Base-by-base conservation (phyloP, 164 flowering plant species). In the Vitis riparia region DNA sequence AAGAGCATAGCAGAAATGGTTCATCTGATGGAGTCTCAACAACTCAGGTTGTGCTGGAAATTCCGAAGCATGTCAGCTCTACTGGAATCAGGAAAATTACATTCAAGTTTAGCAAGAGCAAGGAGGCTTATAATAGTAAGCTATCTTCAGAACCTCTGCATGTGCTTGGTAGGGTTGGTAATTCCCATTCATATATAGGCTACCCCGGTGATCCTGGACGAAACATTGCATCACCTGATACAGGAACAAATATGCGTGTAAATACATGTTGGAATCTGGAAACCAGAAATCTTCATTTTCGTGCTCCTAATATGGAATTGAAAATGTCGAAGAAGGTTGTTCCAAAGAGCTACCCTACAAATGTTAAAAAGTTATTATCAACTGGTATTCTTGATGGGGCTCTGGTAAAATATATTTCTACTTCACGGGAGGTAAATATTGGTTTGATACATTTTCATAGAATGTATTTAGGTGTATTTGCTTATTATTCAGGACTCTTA, bases 351-450 rank as follows among this genome's bases (percentile, higher is more conserved):
- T 85, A 73, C 66, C 88, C 85, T 5, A 64, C 83, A 9, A 89
- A 83, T 78, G 94, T 88, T 8, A 89, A 86, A 61, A 87, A 82
- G 79, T 83, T 89, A 52, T 67, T 89, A 59, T 81, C 77, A 9
- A 87, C 94, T 69, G 80, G 91, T 30, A 88, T 89, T 59, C 78
- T 89, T 50, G 90, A 89, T 66, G 91, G 92, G 77, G 94, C 92
- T 66, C 72, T 73, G 53, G 94, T 89, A 77, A 88, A 88, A 71
- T 89, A 89, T 76, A 76, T 85, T 62, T 81, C 83, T 30, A 30
- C 62, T 13, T 13, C 73, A 11, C 51, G 65, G 3, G 71, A 77
- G 87, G 94, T 89, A 84, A 60, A 30, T 51, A 71, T 7, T 23
- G 51, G 6, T 67, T 47, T 61, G 1, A 50, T 63, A 17, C 37